A percentile compares a stretch with the other conserved stretches of the same genome.
phyloP scores from a whole-genome alignment of 148 eudicot genomes.

The Vaccinium myrtillus region DNA sequence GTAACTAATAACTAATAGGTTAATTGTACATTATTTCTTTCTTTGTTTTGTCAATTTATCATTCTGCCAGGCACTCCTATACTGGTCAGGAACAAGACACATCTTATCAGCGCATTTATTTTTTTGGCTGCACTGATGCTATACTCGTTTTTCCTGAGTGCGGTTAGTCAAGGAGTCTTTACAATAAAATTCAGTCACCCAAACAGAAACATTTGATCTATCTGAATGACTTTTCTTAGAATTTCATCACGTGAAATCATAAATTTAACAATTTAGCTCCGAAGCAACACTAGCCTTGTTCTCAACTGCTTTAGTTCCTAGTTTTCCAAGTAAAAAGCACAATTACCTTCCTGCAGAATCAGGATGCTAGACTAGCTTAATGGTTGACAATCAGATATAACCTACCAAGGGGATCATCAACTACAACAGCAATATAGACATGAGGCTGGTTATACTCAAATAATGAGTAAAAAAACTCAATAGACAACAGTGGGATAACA shows the following conservation, averaged over 20 bases:
- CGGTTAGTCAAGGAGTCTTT: not conserved
- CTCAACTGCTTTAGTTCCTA: not conserved
- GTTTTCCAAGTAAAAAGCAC: not conserved
- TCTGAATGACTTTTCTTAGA: not conserved
- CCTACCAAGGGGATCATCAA: conserved; percentile 1
- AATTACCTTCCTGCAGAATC: conserved; percentile 4
- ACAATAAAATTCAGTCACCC: not conserved
- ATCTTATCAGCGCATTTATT: not conserved
- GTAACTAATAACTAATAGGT: not conserved
- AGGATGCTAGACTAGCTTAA: conserved; percentile 7
- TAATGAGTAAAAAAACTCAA: not conserved
- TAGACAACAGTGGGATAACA: not conserved
- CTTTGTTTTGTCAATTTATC: not conserved
- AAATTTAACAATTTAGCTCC: not conserved
- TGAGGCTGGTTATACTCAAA: not conserved
- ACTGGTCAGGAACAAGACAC: not conserved
- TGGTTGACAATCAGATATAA: not conserved
- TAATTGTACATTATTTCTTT: not conserved
- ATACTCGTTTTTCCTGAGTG: not conserved
- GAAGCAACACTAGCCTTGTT: not conserved
- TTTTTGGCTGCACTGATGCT: not conserved
- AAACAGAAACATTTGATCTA: not conserved
- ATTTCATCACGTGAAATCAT: not conserved
- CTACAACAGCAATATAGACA: not conserved
- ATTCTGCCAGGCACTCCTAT: not conserved